Evolutionary conservation across 176 grass and related monocot species (phyloP).

Genomic region (Oryza glumipatula): DNA sequence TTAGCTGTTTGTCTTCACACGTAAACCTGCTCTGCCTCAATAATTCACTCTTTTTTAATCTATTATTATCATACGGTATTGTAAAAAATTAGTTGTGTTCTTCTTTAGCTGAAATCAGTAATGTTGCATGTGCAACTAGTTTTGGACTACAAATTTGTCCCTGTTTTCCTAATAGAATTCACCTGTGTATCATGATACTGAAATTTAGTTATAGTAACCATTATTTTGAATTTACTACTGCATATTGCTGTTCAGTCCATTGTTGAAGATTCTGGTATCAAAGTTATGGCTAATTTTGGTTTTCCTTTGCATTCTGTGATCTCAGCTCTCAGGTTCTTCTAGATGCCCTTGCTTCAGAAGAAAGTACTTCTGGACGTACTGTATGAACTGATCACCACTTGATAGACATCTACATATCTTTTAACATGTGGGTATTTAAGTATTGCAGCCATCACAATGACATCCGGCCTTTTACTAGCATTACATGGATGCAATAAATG

Average conservation of each 20-base stretch:
- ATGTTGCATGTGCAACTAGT: background rate
- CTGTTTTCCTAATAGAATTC: background rate
- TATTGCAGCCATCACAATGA: background rate
- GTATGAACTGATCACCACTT: constrained; percentile 8
- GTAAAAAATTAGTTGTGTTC: background rate
- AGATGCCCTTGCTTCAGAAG: too few species aligned
- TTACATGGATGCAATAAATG: background rate
- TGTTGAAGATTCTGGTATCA: background rate
- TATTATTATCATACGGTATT: background rate
- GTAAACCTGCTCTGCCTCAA: constrained; percentile 7
- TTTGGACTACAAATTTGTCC: background rate
- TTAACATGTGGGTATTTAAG: background rate
- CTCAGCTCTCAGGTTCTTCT: background rate
- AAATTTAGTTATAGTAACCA: background rate
- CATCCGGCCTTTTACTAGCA: background rate
- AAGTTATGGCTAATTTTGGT: background rate
- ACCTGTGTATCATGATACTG: constrained; percentile 10
- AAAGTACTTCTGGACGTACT: background rate
- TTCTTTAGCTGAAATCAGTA: background rate
- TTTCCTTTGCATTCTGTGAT: constrained; percentile 13
- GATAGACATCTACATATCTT: background rate
- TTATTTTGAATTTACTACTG: background rate
- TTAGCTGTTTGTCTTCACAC: background rate
- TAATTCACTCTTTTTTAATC: constrained; percentile 10
- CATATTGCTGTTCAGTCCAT: background rate